phyloP scores from a whole-genome alignment of 805 yeast species.

The Starmerella potacharoeniae region DNA sequence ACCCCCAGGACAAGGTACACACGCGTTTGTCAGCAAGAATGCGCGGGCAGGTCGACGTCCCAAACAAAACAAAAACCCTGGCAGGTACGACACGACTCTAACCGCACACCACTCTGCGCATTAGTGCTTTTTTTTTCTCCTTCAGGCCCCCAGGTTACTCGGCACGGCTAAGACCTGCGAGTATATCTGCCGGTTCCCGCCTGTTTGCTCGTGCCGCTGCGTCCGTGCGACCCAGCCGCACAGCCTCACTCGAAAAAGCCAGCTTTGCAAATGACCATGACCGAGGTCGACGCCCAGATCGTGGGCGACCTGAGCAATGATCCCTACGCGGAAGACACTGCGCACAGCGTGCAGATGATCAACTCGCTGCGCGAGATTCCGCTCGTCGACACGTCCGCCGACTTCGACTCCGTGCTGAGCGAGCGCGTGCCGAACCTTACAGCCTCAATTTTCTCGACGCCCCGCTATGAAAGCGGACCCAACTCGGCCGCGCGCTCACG shows the following conservation, averaged over 20 bases:
- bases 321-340: background rate
- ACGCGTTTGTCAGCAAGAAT: constrained; percentile 1
- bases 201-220: background rate
- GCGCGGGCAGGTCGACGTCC: constrained; percentile 2
- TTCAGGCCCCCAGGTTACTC: background rate
- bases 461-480: background rate
- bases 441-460: constrained; percentile 8
- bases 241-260: background rate
- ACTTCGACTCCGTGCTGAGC: constrained; percentile 9
- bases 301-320: background rate
- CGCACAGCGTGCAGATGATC: constrained; percentile 9
- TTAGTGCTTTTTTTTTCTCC: background rate
- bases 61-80: constrained; percentile 7
- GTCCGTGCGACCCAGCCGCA: background rate
- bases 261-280: background rate
- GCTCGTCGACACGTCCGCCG: constrained; percentile 18
- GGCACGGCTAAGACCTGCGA: background rate
- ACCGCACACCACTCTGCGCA: background rate
- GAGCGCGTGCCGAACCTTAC: constrained; percentile 1
- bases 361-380: constrained; percentile 23
- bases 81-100: background rate
- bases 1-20: constrained; percentile 4
- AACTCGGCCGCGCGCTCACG: background rate
- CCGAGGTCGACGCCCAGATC: background rate
- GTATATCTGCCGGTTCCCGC: background rate